Percentiles rank a stretch among this genome's conserved stretches.
These are phyloP conservation scores for Diplodia sapinea DNA, from an alignment of 2,329 filamentous ascomycete genomes.

Conservation along the genomic window DNA sequence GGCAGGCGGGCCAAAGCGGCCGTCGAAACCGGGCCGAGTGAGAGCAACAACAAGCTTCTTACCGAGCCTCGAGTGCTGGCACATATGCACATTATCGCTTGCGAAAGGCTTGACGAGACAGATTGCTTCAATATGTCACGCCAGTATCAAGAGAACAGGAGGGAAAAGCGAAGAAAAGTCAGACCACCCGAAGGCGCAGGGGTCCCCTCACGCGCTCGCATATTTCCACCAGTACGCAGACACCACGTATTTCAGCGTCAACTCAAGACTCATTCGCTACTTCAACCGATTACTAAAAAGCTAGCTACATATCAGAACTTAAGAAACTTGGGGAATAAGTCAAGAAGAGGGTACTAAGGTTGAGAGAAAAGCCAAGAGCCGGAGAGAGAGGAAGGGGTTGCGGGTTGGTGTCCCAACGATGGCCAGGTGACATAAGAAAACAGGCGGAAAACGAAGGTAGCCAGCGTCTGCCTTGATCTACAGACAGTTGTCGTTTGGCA, in stretches of 20 bases:
- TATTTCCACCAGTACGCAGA: background rate
- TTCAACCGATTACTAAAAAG: conserved; percentile 31
- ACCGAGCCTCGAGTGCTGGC: too few relatives aligned
- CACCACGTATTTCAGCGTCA: conserved; percentile 12
- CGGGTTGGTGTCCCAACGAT: conserved; percentile 5
- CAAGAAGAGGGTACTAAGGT: conserved; percentile 29
- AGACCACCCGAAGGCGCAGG: background rate
- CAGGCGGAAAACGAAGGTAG: conserved; percentile 22
- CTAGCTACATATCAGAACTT: conserved; percentile 32
- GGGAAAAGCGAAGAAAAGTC: background rate
- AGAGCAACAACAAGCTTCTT: too few relatives aligned
- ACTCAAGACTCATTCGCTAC: conserved; percentile 30
- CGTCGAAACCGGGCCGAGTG: too few relatives aligned
- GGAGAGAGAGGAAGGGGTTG: conserved; percentile 7
- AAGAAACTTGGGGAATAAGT: conserved; percentile 32
- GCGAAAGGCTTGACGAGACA: too few relatives aligned
- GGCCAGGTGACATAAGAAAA: conserved; percentile 27
- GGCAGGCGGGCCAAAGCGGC: too few relatives aligned
- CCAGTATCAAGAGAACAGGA: background rate
- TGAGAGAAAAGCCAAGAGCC: conserved; percentile 18
- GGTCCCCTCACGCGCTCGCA: background rate
- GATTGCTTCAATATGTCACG: background rate
- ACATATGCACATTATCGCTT: too few relatives aligned
- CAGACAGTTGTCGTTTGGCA: conserved; percentile 12
- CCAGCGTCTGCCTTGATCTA: conserved; percentile 17